Evolutionary conservation across 108 stramenopile genomes (phyloP).

Genomic region (Schizochytrium sp.): DNA sequence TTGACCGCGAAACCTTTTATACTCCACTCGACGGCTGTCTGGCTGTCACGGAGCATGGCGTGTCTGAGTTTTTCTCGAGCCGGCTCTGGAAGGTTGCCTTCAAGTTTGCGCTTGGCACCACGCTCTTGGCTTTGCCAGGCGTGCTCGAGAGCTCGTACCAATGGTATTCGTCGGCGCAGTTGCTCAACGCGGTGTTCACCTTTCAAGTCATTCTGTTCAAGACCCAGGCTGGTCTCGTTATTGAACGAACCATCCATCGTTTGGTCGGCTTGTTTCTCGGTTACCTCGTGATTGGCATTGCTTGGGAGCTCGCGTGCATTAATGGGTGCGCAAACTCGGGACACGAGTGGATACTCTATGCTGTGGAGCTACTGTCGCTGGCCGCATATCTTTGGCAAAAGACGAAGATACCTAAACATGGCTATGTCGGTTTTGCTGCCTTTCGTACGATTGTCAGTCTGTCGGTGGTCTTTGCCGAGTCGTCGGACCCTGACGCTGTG

Average conservation of each 20-base stretch:
- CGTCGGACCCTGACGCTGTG: background rate
- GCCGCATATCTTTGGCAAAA: background rate
- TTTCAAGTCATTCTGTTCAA: conserved; percentile 12
- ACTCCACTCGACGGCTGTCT: background rate
- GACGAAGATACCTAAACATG: background rate
- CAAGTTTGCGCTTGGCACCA: conserved; percentile 13
- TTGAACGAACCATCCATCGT: background rate
- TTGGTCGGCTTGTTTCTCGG: background rate
- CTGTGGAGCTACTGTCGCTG: background rate
- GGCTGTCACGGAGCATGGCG: background rate
- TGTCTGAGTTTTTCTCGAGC: background rate
- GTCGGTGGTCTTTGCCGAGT: background rate
- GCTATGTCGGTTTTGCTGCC: background rate
- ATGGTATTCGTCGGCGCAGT: background rate
- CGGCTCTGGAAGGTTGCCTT: background rate
- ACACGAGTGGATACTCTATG: background rate
- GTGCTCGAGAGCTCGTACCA: background rate
- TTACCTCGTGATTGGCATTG: background rate
- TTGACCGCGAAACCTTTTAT: background rate
- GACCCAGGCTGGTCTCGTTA: background rate
- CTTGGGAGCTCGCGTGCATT: background rate
- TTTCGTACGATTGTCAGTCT: background rate
- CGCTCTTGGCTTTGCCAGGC: background rate
- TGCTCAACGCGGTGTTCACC: background rate
- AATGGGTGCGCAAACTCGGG: background rate